Evolutionary conservation across 1,284 basidiomycete genomes (phyloP), one percentile per base, ranked within the genome.

Genomic region (Dichomitus squalens): DNA sequence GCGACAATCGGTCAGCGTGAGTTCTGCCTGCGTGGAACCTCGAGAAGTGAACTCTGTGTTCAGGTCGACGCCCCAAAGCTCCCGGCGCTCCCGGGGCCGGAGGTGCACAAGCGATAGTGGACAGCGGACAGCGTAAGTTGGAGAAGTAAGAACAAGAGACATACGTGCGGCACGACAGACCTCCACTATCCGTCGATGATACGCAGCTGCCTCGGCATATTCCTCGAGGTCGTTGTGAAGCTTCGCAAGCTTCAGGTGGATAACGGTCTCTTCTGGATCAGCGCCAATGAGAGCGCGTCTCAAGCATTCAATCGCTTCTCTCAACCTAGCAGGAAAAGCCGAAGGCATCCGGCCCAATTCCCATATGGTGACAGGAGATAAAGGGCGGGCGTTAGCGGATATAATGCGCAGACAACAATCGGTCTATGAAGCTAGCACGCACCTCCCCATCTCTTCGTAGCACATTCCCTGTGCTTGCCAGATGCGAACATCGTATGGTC

Each of bases 381-480:
- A 41, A 61, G 36, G 54, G 50, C n/a, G 14, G 36, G 57, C 50
- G 55, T 59, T 33, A 63, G 60, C 58, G 62, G 61, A 58, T 23
- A 61, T 58, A 63, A 53, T 53, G 58, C 58, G 61, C 59, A 50
- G 39, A 47, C 46, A 59, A 52, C 36, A 43, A 27, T 39, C n/a
- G 34, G 9, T 27, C 16, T n/a, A 27, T 38, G 8, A 16, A 27
- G 18, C 14, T 25, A 18, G 4, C 6, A 66, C 70, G 49, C 64
- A 92, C 93, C 87, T 80, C 65, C 87, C 87, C 64, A 98, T 85
- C 67, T 94, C 91, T 72, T 96, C 93, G 72, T 98, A 99, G 68
- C 95, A 96, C 65, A 89, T 87, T 7, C 92, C 96, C 65, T 98
- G 87, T 6, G 95, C 95, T 66, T 93, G 89, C 97, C 97, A 99